Percentiles rank a stretch among this genome's conserved stretches.
Conservation (phyloP, 108 stramenopile genomes). For the Nitzschia inconspicua region DNA sequence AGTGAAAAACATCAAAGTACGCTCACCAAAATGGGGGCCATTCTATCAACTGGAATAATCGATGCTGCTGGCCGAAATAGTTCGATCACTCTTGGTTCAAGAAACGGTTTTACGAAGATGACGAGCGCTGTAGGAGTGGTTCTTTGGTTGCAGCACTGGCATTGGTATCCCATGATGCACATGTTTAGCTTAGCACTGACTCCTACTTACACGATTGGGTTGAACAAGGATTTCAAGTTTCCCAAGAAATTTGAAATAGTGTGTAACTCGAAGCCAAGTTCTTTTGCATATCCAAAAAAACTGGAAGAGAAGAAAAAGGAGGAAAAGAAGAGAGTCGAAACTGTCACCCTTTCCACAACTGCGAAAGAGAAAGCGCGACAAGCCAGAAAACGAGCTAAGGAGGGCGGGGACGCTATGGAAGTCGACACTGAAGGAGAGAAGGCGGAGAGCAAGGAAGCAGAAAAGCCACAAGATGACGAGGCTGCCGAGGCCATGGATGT, state of each 20-base stretch:
- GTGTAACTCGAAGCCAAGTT: slow-evolving; percentile 90
- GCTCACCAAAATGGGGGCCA: slow-evolving; percentile 99
- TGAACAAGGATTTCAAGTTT: slow-evolving; percentile 95
- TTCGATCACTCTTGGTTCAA: slow-evolving; percentile 79
- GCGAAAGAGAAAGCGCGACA: slow-evolving; percentile 94
- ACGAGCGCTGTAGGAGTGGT: slow-evolving; percentile 91
- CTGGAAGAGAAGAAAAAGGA: slow-evolving; percentile 98
- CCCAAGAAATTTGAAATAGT: slow-evolving; percentile 89
- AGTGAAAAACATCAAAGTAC: slow-evolving; percentile 93
- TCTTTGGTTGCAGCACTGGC: slow-evolving; percentile 98
- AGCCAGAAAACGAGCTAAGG: slow-evolving; percentile 90
- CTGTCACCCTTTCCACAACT: slow-evolving; percentile 95
- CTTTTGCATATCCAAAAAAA: slow-evolving; percentile 96
- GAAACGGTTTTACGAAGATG: slow-evolving; percentile 95
- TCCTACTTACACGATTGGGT: slow-evolving; percentile 93
- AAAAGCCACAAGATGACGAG: slow-evolving; percentile 45
- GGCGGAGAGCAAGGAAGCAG: slow-evolving; percentile 35
- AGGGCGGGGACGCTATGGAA: slow-evolving; percentile 73
- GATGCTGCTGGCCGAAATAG: slow-evolving; percentile 98
- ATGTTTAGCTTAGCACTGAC: slow-evolving; percentile 94
- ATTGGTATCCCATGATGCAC: slow-evolving; percentile 99
- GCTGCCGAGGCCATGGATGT: slow-evolving; percentile 62
- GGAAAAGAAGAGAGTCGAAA: slow-evolving; percentile 96
- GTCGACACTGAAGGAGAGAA: slow-evolving; percentile 62
- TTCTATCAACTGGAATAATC: slow-evolving; percentile 94